A percentile compares a stretch with the other conserved stretches of the same genome.
phyloP scores from a whole-genome alignment of 768 basidiomycete genomes.

The Pulveroboletus sp. region DNA sequence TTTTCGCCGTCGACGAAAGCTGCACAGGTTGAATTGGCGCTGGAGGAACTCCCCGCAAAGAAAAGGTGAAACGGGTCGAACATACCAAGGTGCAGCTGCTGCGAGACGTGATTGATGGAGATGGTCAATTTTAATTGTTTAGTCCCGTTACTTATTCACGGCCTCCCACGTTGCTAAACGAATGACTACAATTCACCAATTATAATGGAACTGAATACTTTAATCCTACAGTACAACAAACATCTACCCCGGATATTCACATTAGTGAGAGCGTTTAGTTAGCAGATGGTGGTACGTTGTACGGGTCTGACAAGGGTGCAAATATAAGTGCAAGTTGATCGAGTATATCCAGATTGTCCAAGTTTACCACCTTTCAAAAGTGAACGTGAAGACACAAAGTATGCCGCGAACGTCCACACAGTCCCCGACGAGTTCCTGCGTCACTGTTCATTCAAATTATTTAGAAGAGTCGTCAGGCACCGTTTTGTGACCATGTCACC shows the following conservation, averaged over 20 bases:
- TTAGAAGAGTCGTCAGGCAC: slow-evolving; percentile 83
- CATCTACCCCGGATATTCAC: slow-evolving; percentile 30
- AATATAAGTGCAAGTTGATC: slow-evolving; percentile 28
- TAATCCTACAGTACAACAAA: slow-evolving; percentile 32
- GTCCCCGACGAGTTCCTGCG: not conserved
- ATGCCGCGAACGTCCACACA: slow-evolving; percentile 3
- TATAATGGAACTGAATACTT: slow-evolving; percentile 11
- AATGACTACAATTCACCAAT: no score
- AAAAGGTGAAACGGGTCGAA: slow-evolving; percentile 9
- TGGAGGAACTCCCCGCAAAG: not conserved
- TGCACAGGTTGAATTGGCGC: slow-evolving; percentile 36
- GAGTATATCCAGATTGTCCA: slow-evolving; percentile 30
- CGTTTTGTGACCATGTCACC: slow-evolving; percentile 98
- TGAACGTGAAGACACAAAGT: slow-evolving; percentile 2
- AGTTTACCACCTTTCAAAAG: slow-evolving; percentile 25
- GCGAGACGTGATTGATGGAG: not conserved
- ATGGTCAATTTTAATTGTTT: no score
- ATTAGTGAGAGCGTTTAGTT: slow-evolving; percentile 31
- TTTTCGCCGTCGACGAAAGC: slow-evolving; percentile 31
- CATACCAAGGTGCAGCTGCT: slow-evolving; percentile 3
- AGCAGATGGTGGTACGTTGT: slow-evolving; percentile 30
- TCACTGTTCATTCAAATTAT: slow-evolving; percentile 76
- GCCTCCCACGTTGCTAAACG: slow-evolving; percentile 10
- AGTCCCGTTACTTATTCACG: not conserved
- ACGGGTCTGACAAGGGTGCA: slow-evolving; percentile 18